Base-by-base conservation (phyloP, 495 filamentous ascomycete genomes). In the Immersiella caudata region DNA sequence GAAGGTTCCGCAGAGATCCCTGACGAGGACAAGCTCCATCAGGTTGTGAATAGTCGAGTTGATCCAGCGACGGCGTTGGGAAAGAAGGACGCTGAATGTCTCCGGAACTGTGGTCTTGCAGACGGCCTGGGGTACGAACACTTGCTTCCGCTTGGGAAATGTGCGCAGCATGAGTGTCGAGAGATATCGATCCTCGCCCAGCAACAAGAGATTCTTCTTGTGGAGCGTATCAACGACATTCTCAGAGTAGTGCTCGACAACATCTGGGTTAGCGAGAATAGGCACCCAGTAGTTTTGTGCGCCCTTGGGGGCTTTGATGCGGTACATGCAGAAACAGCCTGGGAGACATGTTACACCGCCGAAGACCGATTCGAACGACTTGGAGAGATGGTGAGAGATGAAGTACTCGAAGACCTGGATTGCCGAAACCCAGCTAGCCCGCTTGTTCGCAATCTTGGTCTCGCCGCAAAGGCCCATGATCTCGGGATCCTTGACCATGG, bases 331-430 rank as follows among this genome's bases (percentile, higher is more conserved):
- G 88, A 99, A 99, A 83, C 96, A 99, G 57, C 96, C 96, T 2
- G 96, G 96, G 26, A 99, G 84, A 86, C 96, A 99, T 71, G 96
- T 99, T 25, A 99, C 96, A 90, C 96, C 96, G 76, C 96, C 96
- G 75, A 99, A 99, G 63, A 97, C 91, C 6, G 94, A 97, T 78
- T 99, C 96, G 80, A 99, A 99, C 7, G 93, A 92, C 75, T 99
- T 99, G 61, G 93, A 87, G 70, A 96, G 86, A 74, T 99, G 96
- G 76, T 99, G 96, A 2, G 94, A 97, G 78, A 99, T 94, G 81
- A 97, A 99, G 81, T 99, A 97, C 82, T 99, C 96, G 73, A 99
- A 99, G n/a, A 99, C 96, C 81, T 99, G 96, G 74, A 99, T 99
- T 85, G 96, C 96, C 12, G 93, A 91, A 26, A 98, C 94, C 94